Percentiles rank a stretch among this genome's conserved stretches.
These are phyloP conservation scores for Edaphochlamys debaryana DNA, from an alignment of 139 green algal species.

Conservation along the genomic window DNA sequence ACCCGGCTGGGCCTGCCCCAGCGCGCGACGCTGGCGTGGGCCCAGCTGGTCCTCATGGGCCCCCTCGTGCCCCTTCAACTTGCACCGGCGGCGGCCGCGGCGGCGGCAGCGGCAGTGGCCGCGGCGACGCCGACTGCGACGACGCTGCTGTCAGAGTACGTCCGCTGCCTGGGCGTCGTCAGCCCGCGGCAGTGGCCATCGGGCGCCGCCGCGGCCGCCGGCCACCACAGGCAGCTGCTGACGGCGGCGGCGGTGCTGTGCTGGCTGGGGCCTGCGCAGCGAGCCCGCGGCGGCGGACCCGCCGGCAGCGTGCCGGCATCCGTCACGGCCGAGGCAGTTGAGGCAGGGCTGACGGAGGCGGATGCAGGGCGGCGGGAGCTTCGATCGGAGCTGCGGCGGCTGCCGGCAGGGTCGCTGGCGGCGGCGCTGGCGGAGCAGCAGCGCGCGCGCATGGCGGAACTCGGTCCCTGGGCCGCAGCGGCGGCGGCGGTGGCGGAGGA, in stretches of 20 bases:
- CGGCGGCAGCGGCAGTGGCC: neutral
- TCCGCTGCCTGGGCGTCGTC: neutral
- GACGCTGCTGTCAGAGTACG: neutral
- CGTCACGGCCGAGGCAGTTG: neutral
- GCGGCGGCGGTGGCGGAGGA: neutral
- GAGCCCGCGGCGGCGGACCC: neutral
- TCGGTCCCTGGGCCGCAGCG: neutral
- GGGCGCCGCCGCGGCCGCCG: neutral
- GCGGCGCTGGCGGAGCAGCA: neutral
- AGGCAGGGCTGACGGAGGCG: too few relatives aligned
- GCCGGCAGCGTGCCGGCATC: neutral
- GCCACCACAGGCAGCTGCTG: constrained; percentile 16
- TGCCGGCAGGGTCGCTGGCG: neutral
- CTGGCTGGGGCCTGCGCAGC: too few relatives aligned
- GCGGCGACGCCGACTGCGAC: neutral
- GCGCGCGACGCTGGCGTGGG: constrained; percentile 1
- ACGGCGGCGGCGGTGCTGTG: too few relatives aligned
- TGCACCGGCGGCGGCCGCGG: neutral
- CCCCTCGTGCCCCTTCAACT: neutral
- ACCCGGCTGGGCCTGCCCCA: neutral
- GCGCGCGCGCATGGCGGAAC: neutral
- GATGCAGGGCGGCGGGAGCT: neutral
- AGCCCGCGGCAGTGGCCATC: too few relatives aligned
- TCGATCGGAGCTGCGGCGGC: neutral
- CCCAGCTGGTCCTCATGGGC: constrained; percentile 9